Evolutionary conservation across 176 grass and related monocot species (phyloP).

Genomic region (Aegilops tauschii): DNA sequence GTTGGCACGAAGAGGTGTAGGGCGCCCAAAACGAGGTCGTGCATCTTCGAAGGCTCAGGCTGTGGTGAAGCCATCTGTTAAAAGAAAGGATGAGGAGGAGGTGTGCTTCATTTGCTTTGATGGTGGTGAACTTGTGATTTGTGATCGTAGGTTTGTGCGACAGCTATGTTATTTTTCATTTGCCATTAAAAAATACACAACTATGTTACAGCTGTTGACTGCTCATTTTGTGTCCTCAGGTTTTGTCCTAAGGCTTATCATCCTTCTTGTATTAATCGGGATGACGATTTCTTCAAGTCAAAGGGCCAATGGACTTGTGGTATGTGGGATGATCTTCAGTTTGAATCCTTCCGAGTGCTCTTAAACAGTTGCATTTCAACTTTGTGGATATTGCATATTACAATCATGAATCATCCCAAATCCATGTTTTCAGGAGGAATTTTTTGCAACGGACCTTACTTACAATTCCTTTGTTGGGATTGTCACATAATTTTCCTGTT

Average conservation of each 20-base stretch:
- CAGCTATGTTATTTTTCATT: slow-evolving; percentile 18
- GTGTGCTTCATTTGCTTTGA: slow-evolving; percentile 99
- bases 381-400: slow-evolving; percentile 14
- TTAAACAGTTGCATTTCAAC: slow-evolving; percentile 13
- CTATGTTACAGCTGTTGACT: slow-evolving; percentile 25
- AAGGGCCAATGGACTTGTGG: slow-evolving; percentile 98
- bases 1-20: slow-evolving; percentile 49
- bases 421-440: not conserved
- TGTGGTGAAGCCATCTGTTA: slow-evolving; percentile 32
- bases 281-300: slow-evolving; percentile 87
- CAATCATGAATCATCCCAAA: not conserved
- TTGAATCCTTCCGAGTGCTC: not conserved
- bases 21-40: slow-evolving; percentile 66
- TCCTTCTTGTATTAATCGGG: slow-evolving; percentile 93
- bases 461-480: not conserved
- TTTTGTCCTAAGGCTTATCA: slow-evolving; percentile 95
- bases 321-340: slow-evolving; percentile 44
- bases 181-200: slow-evolving; percentile 4
- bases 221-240: slow-evolving; percentile 47
- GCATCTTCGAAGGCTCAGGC: slow-evolving; percentile 55
- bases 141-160: slow-evolving; percentile 86
- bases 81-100: slow-evolving; percentile 80
- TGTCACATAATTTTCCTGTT: not conserved
- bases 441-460: not conserved
- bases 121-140: slow-evolving; percentile 94